A percentile compares a stretch with the other conserved stretches of the same genome.
These are phyloP conservation scores for Petrea volubilis DNA, from an alignment of 257 asterid genomes.

Conservation along the genomic window DNA sequence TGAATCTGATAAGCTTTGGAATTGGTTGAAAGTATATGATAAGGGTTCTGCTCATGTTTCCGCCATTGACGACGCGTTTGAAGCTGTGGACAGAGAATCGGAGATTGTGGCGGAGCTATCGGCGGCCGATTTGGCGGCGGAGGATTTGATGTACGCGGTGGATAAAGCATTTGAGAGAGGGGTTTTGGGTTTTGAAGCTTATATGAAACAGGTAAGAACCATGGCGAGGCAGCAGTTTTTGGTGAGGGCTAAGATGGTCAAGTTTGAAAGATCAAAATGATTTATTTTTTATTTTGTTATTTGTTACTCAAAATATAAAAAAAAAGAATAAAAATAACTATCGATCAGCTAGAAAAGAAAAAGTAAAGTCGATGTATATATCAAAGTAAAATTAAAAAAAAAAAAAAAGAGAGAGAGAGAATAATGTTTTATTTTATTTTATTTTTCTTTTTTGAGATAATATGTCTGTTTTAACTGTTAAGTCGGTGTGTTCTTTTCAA, in stretches of 20 bases:
- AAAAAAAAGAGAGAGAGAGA: too few species aligned
- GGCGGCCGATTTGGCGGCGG: constrained; percentile 49
- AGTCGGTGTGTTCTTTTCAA: too few species aligned
- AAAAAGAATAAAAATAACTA: too few species aligned
- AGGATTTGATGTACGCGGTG: constrained; percentile 48
- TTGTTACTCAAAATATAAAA: neutral
- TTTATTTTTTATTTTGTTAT: neutral
- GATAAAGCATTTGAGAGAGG: constrained; percentile 43
- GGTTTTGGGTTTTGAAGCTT: constrained; percentile 30
- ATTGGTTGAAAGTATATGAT: constrained; percentile 45
- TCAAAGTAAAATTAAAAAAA: too few species aligned
- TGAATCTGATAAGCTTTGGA: constrained; percentile 44
- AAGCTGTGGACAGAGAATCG: constrained; percentile 39
- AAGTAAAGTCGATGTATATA: too few species aligned
- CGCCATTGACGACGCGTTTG: constrained; percentile 51
- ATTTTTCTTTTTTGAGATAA: too few species aligned
- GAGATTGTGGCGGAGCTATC: constrained; percentile 24
- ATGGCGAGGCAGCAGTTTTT: constrained; percentile 58
- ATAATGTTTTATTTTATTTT: too few species aligned
- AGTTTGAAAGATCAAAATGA: neutral
- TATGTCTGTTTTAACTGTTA: too few species aligned
- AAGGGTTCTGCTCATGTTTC: neutral
- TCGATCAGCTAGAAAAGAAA: too few species aligned
- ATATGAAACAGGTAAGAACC: constrained; percentile 50
- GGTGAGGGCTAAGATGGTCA: constrained; percentile 25